These are phyloP conservation scores for Elongisporangium undulatum DNA, from an alignment of 352 stramenopile species.

Conservation along the genomic window DNA sequence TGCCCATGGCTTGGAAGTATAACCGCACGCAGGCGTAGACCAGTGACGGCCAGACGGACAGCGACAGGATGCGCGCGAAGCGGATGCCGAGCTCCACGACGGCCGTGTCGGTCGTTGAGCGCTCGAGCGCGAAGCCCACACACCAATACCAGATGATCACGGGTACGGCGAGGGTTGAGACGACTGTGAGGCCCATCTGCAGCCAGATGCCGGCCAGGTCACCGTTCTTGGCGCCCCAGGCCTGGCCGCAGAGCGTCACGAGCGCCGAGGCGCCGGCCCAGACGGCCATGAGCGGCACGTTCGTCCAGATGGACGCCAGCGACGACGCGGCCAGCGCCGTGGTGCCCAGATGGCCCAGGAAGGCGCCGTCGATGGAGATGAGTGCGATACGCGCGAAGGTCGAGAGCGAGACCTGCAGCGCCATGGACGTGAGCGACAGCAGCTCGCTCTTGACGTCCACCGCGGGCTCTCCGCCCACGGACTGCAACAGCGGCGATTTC, in stretches of 20 bases:
- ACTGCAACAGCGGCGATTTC: not conserved
- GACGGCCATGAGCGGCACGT: conserved; percentile 57
- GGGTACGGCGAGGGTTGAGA: conserved; percentile 36
- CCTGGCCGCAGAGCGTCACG: conserved; percentile 75
- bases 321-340: conserved; percentile 70
- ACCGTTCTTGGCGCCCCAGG: conserved; percentile 65
- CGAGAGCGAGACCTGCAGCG: conserved; percentile 72
- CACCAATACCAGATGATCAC: conserved; percentile 67
- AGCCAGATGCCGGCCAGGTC: conserved; percentile 67
- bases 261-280: conserved; percentile 69
- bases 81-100: conserved; percentile 62
- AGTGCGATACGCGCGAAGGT: conserved; percentile 75
- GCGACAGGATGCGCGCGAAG: conserved; percentile 73
- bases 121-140: conserved; percentile 46
- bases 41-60: conserved; percentile 75
- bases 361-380: conserved; percentile 74
- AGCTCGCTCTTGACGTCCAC: conserved; percentile 63
- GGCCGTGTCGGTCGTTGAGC: conserved; percentile 58
- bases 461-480: conserved; percentile 16
- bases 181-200: conserved; percentile 58
- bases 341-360: conserved; percentile 70
- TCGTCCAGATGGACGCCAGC: conserved; percentile 72
- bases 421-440: conserved; percentile 64
- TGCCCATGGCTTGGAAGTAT: conserved; percentile 84
- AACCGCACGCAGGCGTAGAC: conserved; percentile 71